Evolutionary conservation across 1,284 basidiomycete genomes (phyloP).

Genomic region (Phenoliferia sp.): DNA sequence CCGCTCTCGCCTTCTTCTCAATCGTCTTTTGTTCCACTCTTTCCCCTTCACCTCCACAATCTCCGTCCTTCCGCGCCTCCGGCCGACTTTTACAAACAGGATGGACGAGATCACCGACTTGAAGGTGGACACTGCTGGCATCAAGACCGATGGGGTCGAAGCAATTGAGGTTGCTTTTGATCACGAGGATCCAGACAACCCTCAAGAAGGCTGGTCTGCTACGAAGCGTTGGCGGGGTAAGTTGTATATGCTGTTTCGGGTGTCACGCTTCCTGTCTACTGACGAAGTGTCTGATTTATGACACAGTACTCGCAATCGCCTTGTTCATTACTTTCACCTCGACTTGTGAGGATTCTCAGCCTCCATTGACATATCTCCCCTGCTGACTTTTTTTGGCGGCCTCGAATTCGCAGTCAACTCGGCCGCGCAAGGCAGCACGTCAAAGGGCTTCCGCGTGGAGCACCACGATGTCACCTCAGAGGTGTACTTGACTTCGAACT

Average conservation of each 20-base stretch:
- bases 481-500: not conserved
- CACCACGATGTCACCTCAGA: not conserved
- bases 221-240: not conserved
- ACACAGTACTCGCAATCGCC: slow-evolving; percentile 22
- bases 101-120: no score
- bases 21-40: no score
- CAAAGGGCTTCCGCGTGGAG: not conserved
- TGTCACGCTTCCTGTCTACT: not conserved
- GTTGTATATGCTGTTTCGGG: not conserved
- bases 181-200: not conserved
- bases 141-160: not conserved
- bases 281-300: not conserved
- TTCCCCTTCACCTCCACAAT: no score
- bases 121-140: no score
- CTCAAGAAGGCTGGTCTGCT: not conserved
- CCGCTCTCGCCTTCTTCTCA: no score
- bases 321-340: slow-evolving; percentile 25
- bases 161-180: not conserved
- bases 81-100: no score
- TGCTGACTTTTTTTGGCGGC: not conserved
- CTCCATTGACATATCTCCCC: not conserved
- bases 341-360: slow-evolving; percentile 20
- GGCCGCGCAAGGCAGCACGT: not conserved
- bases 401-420: not conserved
- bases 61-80: no score